phyloP scores from a whole-genome alignment of 306 rosid species.

The Trifolium subterraneum region DNA sequence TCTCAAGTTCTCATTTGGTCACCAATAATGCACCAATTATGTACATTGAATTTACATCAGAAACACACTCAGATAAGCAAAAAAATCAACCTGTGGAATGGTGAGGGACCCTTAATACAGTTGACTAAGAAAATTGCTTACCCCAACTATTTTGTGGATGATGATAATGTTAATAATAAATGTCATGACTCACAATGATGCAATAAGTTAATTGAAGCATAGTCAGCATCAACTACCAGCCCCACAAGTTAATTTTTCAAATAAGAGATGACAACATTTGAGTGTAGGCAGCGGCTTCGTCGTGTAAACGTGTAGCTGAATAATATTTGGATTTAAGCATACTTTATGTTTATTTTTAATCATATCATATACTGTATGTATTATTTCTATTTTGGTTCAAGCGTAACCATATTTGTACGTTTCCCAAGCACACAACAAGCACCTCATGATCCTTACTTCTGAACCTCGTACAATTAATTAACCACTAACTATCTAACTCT shows the following conservation, averaged over 20 bases:
- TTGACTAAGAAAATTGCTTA: conserved; percentile 44
- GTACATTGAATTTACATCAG: conserved; percentile 40
- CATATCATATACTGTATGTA: neutral
- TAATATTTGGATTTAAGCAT: conserved; percentile 32
- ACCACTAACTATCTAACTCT: conserved; percentile 39
- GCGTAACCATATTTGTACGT: conserved; percentile 13
- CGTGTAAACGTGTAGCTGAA: conserved; percentile 38
- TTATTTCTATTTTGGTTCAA: conserved; percentile 23
- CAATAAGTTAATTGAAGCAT: conserved; percentile 39
- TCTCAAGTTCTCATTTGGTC: conserved; percentile 32
- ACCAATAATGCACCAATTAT: conserved; percentile 35
- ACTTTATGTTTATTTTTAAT: conserved; percentile 30
- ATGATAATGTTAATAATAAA: conserved; percentile 44
- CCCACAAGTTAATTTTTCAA: conserved; percentile 18
- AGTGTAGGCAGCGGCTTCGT: conserved; percentile 26
- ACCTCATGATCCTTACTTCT: conserved; percentile 13
- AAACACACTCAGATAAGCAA: conserved; percentile 19
- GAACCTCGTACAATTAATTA: conserved; percentile 59
- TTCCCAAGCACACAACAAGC: conserved; percentile 26
- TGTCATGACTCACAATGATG: conserved; percentile 6
- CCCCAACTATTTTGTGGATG: neutral
- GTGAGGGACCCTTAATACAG: conserved; percentile 38
- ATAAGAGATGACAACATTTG: conserved; percentile 29
- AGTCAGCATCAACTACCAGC: conserved; percentile 53
- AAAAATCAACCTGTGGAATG: conserved; percentile 28